A percentile compares a stretch with the other conserved stretches of the same genome.
Conservation (phyloP, 192 early-diverging fungal species). For the Backusella mclennaniae region DNA sequence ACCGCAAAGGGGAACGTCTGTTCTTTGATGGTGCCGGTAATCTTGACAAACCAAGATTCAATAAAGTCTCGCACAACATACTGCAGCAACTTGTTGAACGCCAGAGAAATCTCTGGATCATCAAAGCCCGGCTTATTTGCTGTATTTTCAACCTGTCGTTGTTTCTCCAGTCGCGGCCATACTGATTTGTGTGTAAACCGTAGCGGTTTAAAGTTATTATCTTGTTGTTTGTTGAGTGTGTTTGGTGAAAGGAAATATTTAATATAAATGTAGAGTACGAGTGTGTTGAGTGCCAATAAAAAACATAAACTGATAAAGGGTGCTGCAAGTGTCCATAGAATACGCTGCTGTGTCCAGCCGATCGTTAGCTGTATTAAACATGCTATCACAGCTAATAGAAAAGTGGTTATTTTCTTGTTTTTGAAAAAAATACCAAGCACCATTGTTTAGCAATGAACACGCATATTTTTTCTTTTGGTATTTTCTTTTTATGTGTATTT, state of each 20-base stretch:
- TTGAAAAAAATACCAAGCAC: constrained; percentile 3
- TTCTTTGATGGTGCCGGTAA: constrained; percentile 43
- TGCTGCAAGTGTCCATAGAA: constrained; percentile 1
- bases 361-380: constrained; percentile 4
- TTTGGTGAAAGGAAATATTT: constrained; percentile 28
- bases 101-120: constrained; percentile 30
- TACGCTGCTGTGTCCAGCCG: neutral
- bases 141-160: neutral
- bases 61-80: constrained; percentile 60
- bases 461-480: neutral
- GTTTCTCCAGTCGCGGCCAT: constrained; percentile 8
- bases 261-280: constrained; percentile 28
- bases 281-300: constrained; percentile 23
- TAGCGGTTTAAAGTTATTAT: constrained; percentile 14
- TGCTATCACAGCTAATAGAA: neutral
- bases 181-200: neutral
- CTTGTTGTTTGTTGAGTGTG: neutral
- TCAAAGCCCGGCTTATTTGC: neutral
- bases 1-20: constrained; percentile 45
- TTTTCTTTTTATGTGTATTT: neutral
- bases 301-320: constrained; percentile 17
- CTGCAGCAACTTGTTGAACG: constrained; percentile 47
- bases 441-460: constrained; percentile 9
- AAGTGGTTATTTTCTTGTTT: constrained; percentile 1
- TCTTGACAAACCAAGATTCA: constrained; percentile 48